Percentiles rank a stretch among this genome's conserved stretches.
phyloP scores from a whole-genome alignment of 2,329 filamentous ascomycete genomes.

The Aspergillus sp. region DNA sequence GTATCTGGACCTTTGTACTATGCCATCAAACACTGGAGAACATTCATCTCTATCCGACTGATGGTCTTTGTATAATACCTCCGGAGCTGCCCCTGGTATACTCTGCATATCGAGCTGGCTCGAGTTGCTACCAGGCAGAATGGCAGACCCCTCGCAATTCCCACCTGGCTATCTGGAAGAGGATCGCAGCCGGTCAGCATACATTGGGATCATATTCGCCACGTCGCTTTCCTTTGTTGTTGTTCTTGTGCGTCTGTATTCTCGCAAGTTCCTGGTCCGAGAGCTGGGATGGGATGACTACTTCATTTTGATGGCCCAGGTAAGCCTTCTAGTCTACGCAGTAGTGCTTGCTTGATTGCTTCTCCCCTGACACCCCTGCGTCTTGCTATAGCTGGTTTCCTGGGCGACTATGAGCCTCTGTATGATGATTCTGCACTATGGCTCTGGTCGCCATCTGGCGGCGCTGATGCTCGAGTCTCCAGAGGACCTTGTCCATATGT shows the following conservation, averaged over 20 bases:
- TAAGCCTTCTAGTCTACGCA: background rate
- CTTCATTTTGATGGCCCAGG: conserved; percentile 16
- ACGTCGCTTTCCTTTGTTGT: conserved; percentile 13
- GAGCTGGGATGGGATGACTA: conserved; percentile 21
- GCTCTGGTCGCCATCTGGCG: conserved; percentile 16
- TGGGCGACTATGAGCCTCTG: conserved; percentile 15
- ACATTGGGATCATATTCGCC: conserved; percentile 26
- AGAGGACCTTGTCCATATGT: conserved; percentile 12
- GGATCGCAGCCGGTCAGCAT: background rate
- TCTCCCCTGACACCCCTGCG: background rate
- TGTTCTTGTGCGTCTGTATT: conserved; percentile 12
- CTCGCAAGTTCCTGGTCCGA: conserved; percentile 10
- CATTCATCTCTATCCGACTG: too few relatives aligned
- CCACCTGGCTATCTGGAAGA: conserved; percentile 4
- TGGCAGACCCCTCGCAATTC: background rate
- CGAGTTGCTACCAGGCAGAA: too few relatives aligned
- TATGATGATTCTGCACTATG: conserved; percentile 13
- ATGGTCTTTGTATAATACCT: too few relatives aligned
- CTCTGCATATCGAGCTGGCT: too few relatives aligned
- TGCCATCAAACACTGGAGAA: too few relatives aligned
- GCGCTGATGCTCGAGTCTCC: conserved; percentile 6
- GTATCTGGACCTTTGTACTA: too few relatives aligned
- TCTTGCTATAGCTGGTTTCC: conserved; percentile 3
- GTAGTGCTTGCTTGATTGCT: background rate
- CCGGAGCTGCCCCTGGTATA: too few relatives aligned